A percentile compares a stretch with the other conserved stretches of the same genome.
phyloP scores from a whole-genome alignment of 2,329 filamentous ascomycete genomes.

The Didymella glomerata region DNA sequence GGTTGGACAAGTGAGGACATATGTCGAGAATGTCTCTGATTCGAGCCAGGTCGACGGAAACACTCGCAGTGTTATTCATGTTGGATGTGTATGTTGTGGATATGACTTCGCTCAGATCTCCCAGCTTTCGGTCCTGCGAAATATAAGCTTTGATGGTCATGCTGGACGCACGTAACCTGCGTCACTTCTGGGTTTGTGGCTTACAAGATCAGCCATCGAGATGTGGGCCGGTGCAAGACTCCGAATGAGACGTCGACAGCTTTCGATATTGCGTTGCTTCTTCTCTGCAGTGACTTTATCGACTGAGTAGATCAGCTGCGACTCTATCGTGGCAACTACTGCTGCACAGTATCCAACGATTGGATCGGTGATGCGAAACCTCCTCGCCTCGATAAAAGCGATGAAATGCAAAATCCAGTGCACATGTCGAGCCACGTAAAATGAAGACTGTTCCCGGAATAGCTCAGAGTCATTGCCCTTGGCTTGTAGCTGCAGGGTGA shows the following conservation, averaged over 20 bases:
- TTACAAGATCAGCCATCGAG: neutral
- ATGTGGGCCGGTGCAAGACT: neutral
- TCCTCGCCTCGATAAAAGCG: slow-evolving; percentile 9
- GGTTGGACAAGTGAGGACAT: neutral
- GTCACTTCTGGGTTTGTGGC: neutral
- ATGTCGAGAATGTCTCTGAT: slow-evolving; percentile 11
- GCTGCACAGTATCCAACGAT: slow-evolving; percentile 7
- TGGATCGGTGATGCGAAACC: slow-evolving; percentile 3
- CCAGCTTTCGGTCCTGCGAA: neutral
- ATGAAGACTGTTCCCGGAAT: slow-evolving; percentile 8
- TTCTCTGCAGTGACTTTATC: slow-evolving; percentile 5
- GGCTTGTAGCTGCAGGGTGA: slow-evolving; percentile 5
- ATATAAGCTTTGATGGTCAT: neutral
- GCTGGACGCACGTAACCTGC: neutral
- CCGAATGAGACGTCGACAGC: slow-evolving; percentile 10
- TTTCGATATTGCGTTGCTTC: slow-evolving; percentile 10
- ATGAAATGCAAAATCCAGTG: slow-evolving; percentile 10
- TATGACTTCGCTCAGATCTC: neutral
- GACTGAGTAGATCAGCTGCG: slow-evolving; percentile 7
- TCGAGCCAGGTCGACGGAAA: slow-evolving; percentile 5
- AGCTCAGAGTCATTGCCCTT: slow-evolving; percentile 9
- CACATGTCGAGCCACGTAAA: slow-evolving; percentile 13
- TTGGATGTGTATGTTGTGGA: slow-evolving; percentile 6
- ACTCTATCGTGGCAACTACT: slow-evolving; percentile 10
- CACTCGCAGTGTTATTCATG: neutral